Evolutionary conservation across 352 stramenopile genomes (phyloP).

Genomic region (Globisporangium paroecandrum): DNA sequence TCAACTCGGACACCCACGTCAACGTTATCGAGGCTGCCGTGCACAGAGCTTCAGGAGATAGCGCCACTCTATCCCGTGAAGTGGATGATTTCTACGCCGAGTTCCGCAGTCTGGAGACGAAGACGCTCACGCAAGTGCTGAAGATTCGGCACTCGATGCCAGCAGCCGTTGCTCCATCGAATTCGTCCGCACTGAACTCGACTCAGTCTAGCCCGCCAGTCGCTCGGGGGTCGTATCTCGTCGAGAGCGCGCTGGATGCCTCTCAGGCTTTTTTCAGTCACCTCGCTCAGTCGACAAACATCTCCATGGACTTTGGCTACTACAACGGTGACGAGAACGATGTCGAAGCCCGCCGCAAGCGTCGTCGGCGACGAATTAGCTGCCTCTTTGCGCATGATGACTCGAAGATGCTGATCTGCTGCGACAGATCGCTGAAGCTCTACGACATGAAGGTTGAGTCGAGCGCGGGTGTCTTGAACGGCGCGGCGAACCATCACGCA

Average conservation of each 20-base stretch:
- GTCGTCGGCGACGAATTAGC: conserved; percentile 50
- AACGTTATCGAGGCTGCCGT: conserved; percentile 27
- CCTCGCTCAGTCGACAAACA: conserved; percentile 52
- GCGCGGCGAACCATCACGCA: not conserved
- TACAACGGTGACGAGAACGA: conserved; percentile 60
- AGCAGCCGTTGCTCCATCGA: conserved; percentile 20
- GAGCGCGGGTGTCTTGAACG: not conserved
- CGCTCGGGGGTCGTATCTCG: conserved; percentile 21
- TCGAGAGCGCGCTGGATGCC: conserved; percentile 60
- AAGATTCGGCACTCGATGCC: conserved; percentile 71
- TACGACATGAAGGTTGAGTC: conserved; percentile 44
- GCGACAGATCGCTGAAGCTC: conserved; percentile 58
- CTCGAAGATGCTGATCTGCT: conserved; percentile 62
- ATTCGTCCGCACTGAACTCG: conserved; percentile 12
- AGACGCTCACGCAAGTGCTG: conserved; percentile 62
- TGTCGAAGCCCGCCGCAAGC: conserved; percentile 42
- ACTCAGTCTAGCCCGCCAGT: conserved; percentile 29
- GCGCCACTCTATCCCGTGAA: conserved; percentile 28
- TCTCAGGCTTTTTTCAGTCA: conserved; percentile 70
- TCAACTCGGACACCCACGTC: conserved; percentile 70
- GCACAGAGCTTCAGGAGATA: conserved; percentile 17
- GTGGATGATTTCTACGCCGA: conserved; percentile 74
- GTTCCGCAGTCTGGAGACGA: conserved; percentile 58
- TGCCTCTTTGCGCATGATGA: conserved; percentile 67
- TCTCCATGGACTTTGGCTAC: conserved; percentile 52